Evolutionary conservation across 257 asterid genomes (phyloP), one percentile per base, ranked within the genome.

Genomic region (Nicotiana obtusifolia): DNA sequence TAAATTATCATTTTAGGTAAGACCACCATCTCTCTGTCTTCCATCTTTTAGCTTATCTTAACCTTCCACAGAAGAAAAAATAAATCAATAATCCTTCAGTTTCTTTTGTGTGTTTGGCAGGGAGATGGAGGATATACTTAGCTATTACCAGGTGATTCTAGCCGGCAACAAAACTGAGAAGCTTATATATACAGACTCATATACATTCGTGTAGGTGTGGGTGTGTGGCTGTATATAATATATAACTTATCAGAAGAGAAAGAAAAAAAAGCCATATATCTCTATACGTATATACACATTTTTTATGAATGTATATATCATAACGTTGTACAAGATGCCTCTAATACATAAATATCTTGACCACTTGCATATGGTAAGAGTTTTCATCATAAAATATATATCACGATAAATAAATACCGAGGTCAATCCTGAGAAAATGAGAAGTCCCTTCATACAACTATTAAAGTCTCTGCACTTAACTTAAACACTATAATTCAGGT

Each of bases 41-140:
- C 57, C 78, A 73, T 73, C 37, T 73, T 73, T 49, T 73, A 57
- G 62, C 44, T 73, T 75, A 75, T 13, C 62, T 75, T 15, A 73
- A 49, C 52, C 19, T 22, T 24, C 62, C 9, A 47, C 24, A 75
- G 16, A 49, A 75, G 15, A 75, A 13, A 75, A 73, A 10, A 7
- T 7, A 24, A 47, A 73, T 5, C 49, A 13, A 71, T 44, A 49
- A 24, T 24, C 16, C 41, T 47, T 75, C 62, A 75, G 15, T 75
- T 30, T 47, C 62, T 49, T 49, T 14, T 15, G 79, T 49, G 41
- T 73, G 24, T 20, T 73, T 49, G 41, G 37, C 79, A 73, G 41
- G 24, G 24, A 73, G 61, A 60, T 49, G 79, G 20, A 26, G 22
- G 35, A 73, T 47, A 73, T 47, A 47, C 79, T 47, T 52, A 15